A percentile compares a stretch with the other conserved stretches of the same genome.
These are phyloP conservation scores for Adenanthera pavonina DNA, from an alignment of 306 rosid genomes.

Conservation along the genomic window DNA sequence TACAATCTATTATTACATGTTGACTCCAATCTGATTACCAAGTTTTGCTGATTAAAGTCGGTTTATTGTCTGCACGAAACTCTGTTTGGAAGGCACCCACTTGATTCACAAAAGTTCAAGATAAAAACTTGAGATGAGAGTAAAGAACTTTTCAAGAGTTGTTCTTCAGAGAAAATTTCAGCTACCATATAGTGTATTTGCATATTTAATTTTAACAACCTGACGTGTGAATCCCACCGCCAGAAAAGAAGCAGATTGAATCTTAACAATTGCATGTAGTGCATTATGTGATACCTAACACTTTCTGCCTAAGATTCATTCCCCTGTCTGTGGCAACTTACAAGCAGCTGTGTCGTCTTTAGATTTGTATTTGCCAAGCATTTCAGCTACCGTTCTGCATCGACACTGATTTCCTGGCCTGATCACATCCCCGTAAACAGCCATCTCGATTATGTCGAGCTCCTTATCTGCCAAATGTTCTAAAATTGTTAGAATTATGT, in stretches of 20 bases:
- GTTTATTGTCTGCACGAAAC: too few species aligned
- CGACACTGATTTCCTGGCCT: slow-evolving; percentile 93
- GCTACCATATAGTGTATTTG: not conserved
- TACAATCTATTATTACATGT: not conserved
- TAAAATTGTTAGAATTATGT: slow-evolving; percentile 1
- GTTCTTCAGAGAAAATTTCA: not conserved
- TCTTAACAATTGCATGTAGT: not conserved
- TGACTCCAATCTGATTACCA: not conserved
- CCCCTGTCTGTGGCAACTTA: slow-evolving; percentile 64
- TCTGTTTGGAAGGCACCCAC: too few species aligned
- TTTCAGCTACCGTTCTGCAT: slow-evolving; percentile 84
- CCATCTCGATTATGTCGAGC: slow-evolving; percentile 95
- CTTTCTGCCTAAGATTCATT: slow-evolving; percentile 29
- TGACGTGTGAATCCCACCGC: not conserved
- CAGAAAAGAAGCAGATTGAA: not conserved
- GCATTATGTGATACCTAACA: not conserved
- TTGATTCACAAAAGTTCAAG: too few species aligned
- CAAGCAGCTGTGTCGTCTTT: slow-evolving; percentile 71
- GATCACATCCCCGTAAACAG: slow-evolving; percentile 90
- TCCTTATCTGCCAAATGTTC: slow-evolving; percentile 73
- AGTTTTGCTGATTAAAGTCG: not conserved
- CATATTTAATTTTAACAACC: not conserved
- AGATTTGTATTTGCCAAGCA: slow-evolving; percentile 80
- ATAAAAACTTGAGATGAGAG: too few species aligned
- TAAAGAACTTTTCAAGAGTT: not conserved